Evolutionary conservation across 441 rosid genomes (phyloP).

Genomic region (Pelargonium myrrhifolium): DNA sequence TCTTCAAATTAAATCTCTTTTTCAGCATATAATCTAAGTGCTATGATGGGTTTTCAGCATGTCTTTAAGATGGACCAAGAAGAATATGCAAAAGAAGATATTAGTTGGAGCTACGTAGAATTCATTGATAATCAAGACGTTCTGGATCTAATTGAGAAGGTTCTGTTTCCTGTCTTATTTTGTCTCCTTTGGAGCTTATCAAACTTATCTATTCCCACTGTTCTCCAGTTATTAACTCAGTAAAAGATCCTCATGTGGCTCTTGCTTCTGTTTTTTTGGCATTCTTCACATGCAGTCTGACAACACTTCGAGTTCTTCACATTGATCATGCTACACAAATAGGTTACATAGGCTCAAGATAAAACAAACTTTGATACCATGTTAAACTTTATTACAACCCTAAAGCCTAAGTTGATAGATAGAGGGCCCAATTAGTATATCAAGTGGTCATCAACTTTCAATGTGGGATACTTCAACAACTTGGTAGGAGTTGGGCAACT

Average conservation of each 20-base stretch:
- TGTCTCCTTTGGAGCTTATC: background rate
- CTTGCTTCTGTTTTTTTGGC: background rate
- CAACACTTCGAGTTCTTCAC: too few species aligned
- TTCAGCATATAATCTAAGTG: constrained; percentile 13
- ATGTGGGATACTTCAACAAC: too few species aligned
- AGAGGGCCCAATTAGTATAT: too few species aligned
- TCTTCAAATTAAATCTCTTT: background rate
- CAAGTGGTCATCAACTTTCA: too few species aligned
- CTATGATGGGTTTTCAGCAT: constrained; percentile 47
- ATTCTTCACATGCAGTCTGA: background rate
- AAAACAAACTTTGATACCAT: too few species aligned
- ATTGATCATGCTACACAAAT: too few species aligned
- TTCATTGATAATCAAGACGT: constrained; percentile 98
- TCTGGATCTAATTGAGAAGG: constrained; percentile 88
- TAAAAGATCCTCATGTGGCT: background rate
- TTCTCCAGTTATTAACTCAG: background rate
- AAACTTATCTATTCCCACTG: background rate
- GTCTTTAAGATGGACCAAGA: constrained; percentile 99
- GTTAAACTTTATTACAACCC: too few species aligned
- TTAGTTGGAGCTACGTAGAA: constrained; percentile 96
- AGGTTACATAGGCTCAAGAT: too few species aligned
- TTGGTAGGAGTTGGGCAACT: too few species aligned
- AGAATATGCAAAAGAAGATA: constrained; percentile 89
- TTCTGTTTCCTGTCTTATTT: background rate
- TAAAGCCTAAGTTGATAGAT: too few species aligned